Percentiles rank a stretch among this genome's conserved stretches.
Conservation (phyloP, 2,329 filamentous ascomycete genomes). For the Colletotrichum cuscutae region DNA sequence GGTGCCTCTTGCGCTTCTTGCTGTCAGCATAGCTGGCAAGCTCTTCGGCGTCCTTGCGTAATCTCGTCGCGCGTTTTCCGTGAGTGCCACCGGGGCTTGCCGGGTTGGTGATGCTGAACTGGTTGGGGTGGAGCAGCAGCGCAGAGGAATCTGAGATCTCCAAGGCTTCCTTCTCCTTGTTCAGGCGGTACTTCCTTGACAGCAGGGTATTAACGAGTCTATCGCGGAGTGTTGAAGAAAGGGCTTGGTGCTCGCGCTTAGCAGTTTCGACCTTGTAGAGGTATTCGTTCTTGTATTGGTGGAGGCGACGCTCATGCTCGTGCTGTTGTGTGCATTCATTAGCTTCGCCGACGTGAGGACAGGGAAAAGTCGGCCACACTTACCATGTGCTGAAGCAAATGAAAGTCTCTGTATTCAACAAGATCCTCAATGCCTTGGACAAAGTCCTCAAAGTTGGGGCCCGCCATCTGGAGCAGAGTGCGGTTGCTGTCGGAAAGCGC, state of each 20-base stretch:
- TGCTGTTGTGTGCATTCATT: conserved; percentile 54
- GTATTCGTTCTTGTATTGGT: conserved; percentile 68
- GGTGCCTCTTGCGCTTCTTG: conserved; percentile 72
- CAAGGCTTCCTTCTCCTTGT: conserved; percentile 74
- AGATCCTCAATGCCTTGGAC: conserved; percentile 87
- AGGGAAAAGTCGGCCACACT: conserved; percentile 42
- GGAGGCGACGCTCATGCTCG: conserved; percentile 71
- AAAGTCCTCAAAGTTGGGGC: conserved; percentile 86
- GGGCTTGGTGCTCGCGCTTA: conserved; percentile 67
- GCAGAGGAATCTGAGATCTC: conserved; percentile 75
- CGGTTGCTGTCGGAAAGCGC: conserved; percentile 55
- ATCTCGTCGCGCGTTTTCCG: conserved; percentile 70
- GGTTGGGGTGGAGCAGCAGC: conserved; percentile 73
- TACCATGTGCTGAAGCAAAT: conserved; percentile 85
- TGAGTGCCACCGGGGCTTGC: conserved; percentile 72
- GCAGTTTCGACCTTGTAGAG: conserved; percentile 72
- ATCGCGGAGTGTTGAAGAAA: conserved; percentile 71
- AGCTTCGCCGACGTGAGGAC: neutral
- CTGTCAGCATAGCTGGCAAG: conserved; percentile 62
- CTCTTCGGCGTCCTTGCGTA: conserved; percentile 71
- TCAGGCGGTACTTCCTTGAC: conserved; percentile 71
- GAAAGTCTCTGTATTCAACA: conserved; percentile 86
- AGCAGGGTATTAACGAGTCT: conserved; percentile 73
- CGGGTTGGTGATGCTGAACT: conserved; percentile 74
- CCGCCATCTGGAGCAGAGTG: conserved; percentile 78